phyloP scores from a whole-genome alignment of 2,329 filamentous ascomycete species.

The Aspergillus sp. region DNA sequence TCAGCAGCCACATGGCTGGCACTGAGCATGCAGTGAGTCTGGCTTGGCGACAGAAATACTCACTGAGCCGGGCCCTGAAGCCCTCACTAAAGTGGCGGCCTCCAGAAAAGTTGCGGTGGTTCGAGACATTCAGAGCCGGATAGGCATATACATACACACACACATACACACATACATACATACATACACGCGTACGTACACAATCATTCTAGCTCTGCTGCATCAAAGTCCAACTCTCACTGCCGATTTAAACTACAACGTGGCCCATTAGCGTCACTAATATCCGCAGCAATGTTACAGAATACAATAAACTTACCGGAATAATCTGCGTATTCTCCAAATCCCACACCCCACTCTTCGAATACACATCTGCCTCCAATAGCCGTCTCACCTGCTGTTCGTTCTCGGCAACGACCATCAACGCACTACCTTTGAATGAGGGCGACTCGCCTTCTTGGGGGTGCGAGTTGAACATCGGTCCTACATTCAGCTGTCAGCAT shows the following conservation, averaged over 20 bases:
- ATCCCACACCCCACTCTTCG: slow-evolving; percentile 69
- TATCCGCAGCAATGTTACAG: neutral
- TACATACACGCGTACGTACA: no score
- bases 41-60: no score
- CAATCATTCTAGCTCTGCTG: neutral
- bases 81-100: no score
- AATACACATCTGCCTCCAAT: slow-evolving; percentile 66
- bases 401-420: slow-evolving; percentile 59
- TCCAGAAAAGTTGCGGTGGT: no score
- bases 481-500: no score
- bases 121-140: no score
- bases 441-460: slow-evolving; percentile 55
- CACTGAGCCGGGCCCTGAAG: no score
- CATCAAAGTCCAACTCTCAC: slow-evolving; percentile 10
- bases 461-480: slow-evolving; percentile 53
- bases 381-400: slow-evolving; percentile 61
- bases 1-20: no score
- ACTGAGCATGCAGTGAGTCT: no score
- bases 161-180: no score
- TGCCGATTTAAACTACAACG: slow-evolving; percentile 24
- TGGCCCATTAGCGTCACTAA: neutral
- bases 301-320: slow-evolving; percentile 22
- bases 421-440: slow-evolving; percentile 64
- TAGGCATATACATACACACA: neutral
- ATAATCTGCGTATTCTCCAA: slow-evolving; percentile 50